A percentile compares a stretch with the other conserved stretches of the same genome.
Conservation (phyloP, 306 rosid species). For the Cajanus cajan region DNA sequence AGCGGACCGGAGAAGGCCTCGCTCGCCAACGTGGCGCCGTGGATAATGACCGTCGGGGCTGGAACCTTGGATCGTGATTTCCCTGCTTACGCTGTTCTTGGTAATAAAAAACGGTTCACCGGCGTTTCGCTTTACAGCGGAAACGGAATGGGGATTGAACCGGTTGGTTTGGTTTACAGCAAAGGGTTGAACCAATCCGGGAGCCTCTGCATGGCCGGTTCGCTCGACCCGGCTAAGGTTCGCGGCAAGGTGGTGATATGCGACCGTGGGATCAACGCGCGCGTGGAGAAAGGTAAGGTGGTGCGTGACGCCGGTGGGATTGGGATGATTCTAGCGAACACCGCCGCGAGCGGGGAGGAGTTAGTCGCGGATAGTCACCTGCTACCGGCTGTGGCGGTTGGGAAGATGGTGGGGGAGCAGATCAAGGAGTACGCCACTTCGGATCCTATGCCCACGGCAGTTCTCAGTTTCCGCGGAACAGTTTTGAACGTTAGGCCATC, state of each 20-base stretch:
- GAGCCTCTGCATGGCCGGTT: constrained; percentile 69
- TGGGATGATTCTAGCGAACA: constrained; percentile 92
- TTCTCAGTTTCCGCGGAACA: constrained; percentile 79
- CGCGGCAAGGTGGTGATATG: constrained; percentile 91
- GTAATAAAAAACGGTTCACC: constrained; percentile 43
- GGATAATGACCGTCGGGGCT: constrained; percentile 98
- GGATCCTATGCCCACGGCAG: constrained; percentile 62
- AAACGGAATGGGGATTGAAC: constrained; percentile 64
- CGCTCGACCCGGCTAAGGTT: constrained; percentile 58
- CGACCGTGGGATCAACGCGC: constrained; percentile 77
- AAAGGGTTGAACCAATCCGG: constrained; percentile 55
- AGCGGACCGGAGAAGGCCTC: constrained; percentile 81
- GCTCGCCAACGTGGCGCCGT: constrained; percentile 83
- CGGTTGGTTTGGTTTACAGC: constrained; percentile 58
- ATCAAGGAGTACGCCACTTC: constrained; percentile 55
- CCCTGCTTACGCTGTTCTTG: constrained; percentile 68
- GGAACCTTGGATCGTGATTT: constrained; percentile 90
- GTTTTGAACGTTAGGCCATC: constrained; percentile 77
- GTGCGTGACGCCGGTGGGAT: constrained; percentile 81
- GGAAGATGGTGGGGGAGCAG: constrained; percentile 58
- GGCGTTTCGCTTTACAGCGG: constrained; percentile 94
- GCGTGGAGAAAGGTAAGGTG: constrained; percentile 88
- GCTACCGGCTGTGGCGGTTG: constrained; percentile 86
- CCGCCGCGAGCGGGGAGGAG: constrained; percentile 82
- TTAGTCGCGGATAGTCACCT: constrained; percentile 88